These are phyloP conservation scores for Monilinia polystroma DNA, from an alignment of 2,329 filamentous ascomycete genomes.

Conservation along the genomic window DNA sequence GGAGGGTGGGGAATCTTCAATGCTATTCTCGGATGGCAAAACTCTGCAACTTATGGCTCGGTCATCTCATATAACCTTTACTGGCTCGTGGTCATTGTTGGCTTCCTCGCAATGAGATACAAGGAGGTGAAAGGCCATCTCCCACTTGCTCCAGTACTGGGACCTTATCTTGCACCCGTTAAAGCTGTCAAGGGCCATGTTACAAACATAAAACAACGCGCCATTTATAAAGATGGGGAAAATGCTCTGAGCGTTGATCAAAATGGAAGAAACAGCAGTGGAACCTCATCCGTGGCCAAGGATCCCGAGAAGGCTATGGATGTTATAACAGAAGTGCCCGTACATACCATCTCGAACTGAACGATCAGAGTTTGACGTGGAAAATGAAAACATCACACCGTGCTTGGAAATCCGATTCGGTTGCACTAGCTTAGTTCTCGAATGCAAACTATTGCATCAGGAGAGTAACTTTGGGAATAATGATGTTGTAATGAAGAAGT, in stretches of 20 bases:
- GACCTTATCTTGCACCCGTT: slow-evolving; percentile 16
- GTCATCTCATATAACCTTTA: slow-evolving; percentile 87
- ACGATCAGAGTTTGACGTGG: not conserved
- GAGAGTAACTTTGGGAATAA: not conserved
- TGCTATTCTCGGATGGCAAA: slow-evolving; percentile 81
- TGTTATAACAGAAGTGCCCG: slow-evolving; percentile 21
- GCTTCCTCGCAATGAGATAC: slow-evolving; percentile 65
- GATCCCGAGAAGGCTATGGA: slow-evolving; percentile 17
- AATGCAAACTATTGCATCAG: not conserved
- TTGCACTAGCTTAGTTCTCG: not conserved
- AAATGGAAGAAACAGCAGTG: slow-evolving; percentile 1
- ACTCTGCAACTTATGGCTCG: slow-evolving; percentile 83
- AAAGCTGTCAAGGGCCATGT: slow-evolving; percentile 3
- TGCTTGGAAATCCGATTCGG: not conserved
- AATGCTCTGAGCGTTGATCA: not conserved
- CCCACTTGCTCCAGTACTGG: slow-evolving; percentile 36
- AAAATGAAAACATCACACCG: not conserved
- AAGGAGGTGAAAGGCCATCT: slow-evolving; percentile 57
- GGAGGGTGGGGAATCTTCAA: slow-evolving; percentile 88
- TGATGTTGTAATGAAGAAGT: not conserved
- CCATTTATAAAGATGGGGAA: slow-evolving; percentile 10
- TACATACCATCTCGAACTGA: slow-evolving; percentile 25
- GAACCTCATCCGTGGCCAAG: slow-evolving; percentile 16
- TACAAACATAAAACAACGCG: slow-evolving; percentile 17
- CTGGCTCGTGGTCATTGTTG: slow-evolving; percentile 70